Percentiles rank a stretch among this genome's conserved stretches.
Evolutionary conservation across 139 green algal species (phyloP).

Genomic region (Klebsormidium nitens): DNA sequence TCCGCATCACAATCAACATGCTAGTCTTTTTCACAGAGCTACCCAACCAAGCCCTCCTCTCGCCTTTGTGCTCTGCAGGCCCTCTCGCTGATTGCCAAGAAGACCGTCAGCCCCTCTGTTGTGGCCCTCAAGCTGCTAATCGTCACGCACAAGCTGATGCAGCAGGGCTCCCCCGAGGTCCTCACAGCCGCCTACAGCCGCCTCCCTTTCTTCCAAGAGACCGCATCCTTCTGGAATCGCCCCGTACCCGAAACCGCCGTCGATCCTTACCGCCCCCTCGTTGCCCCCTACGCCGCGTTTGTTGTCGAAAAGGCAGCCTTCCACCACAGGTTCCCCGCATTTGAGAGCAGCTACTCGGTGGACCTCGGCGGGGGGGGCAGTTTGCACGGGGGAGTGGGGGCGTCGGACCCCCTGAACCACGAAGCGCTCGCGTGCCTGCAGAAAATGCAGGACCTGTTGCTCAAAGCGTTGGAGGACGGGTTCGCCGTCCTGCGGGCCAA

Average conservation of each 20-base stretch:
- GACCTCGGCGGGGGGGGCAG: not conserved
- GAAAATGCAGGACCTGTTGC: not conserved
- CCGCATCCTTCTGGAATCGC: not conserved
- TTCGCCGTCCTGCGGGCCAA: not conserved
- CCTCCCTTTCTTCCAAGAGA: not conserved
- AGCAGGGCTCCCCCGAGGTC: slow-evolving; percentile 19
- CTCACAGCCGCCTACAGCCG: not conserved
- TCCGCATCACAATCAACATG: not conserved
- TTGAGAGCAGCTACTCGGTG: slow-evolving; percentile 19
- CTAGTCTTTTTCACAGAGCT: not conserved
- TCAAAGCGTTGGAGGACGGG: not conserved
- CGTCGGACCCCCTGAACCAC: not conserved
- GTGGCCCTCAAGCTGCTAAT: slow-evolving; percentile 7
- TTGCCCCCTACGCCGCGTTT: slow-evolving; percentile 1
- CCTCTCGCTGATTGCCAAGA: not conserved
- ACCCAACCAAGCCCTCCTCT: not conserved
- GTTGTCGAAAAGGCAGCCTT: slow-evolving; percentile 4
- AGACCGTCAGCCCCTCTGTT: not conserved
- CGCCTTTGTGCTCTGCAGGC: not conserved
- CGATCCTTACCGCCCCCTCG: slow-evolving; percentile 1
- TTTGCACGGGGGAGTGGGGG: not conserved
- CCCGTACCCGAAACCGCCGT: not conserved
- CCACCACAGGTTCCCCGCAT: not conserved
- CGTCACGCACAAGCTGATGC: slow-evolving; percentile 17
- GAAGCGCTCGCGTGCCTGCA: not conserved